A percentile compares a stretch with the other conserved stretches of the same genome.
phyloP scores from a whole-genome alignment of 768 basidiomycete species.

The Cystofilobasidium bisporidii region DNA sequence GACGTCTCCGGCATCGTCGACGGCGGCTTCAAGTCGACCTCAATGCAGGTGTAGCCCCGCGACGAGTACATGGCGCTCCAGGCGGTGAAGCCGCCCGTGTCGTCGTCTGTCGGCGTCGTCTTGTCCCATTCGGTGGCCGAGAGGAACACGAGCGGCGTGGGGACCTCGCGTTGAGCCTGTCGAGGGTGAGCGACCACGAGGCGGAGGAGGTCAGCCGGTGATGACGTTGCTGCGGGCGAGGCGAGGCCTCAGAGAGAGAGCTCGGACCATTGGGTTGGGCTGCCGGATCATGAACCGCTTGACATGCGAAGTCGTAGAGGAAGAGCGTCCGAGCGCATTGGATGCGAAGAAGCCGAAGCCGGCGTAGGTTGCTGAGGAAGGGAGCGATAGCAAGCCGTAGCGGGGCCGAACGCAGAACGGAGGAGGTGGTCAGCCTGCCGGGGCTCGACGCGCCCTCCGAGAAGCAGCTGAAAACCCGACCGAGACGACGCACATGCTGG shows the following conservation, averaged over 20 bases:
- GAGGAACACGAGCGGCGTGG: slow-evolving; percentile 25
- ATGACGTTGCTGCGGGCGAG: neutral
- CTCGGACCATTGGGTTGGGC: neutral
- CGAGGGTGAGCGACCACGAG: neutral
- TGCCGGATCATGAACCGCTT: slow-evolving; percentile 7
- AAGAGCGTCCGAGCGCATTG: neutral
- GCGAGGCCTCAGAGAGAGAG: neutral
- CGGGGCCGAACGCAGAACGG: too few relatives aligned
- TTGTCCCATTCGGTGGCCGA: slow-evolving; percentile 21
- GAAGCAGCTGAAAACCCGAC: neutral
- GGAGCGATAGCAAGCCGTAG: too few relatives aligned
- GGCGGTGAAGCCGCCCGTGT: slow-evolving; percentile 13
- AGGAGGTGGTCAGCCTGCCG: neutral
- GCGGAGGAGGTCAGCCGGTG: neutral
- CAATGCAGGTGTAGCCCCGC: slow-evolving; percentile 21
- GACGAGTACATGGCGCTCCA: slow-evolving; percentile 21
- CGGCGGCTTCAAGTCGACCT: slow-evolving; percentile 20
- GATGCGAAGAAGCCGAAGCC: slow-evolving; percentile 1
- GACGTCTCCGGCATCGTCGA: neutral
- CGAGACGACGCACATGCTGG: neutral
- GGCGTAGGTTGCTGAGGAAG: neutral
- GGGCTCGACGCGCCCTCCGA: neutral
- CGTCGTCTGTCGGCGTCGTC: slow-evolving; percentile 14
- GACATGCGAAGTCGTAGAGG: slow-evolving; percentile 5
- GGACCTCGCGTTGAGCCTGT: slow-evolving; percentile 25